These are phyloP conservation scores for Xylaria sp. DNA, from an alignment of 2,329 filamentous ascomycete genomes.

Conservation along the genomic window DNA sequence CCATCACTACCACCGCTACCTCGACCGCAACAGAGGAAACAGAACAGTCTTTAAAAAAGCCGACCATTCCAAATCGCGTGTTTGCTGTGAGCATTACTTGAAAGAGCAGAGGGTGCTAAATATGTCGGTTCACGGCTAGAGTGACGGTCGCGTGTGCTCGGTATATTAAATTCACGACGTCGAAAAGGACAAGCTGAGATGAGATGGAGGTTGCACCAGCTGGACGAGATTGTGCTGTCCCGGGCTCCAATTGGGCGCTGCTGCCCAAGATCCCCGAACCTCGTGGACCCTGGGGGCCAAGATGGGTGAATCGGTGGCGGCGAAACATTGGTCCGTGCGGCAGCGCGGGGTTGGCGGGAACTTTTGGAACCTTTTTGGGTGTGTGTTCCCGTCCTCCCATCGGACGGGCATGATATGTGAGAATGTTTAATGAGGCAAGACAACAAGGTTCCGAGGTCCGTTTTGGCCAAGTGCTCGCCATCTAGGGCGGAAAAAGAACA, in stretches of 20 bases:
- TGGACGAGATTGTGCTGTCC: constrained; percentile 29
- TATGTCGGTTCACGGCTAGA: constrained; percentile 18
- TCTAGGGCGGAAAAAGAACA: neutral
- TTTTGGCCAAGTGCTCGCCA: neutral
- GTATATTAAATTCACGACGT: constrained; percentile 25
- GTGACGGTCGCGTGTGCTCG: constrained; percentile 22
- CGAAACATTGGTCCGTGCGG: constrained; percentile 33
- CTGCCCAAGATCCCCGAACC: constrained; percentile 35
- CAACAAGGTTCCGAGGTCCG: neutral
- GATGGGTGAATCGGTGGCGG: constrained; percentile 26
- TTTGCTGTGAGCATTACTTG: constrained; percentile 9
- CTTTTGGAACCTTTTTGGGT: neutral
- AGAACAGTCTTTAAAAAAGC: constrained; percentile 19
- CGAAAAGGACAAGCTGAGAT: constrained; percentile 34
- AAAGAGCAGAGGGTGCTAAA: constrained; percentile 4
- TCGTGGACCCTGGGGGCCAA: constrained; percentile 25
- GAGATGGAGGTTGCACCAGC: constrained; percentile 38
- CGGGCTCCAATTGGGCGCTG: constrained; percentile 39
- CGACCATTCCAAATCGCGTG: constrained; percentile 33
- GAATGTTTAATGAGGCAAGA: constrained; percentile 3
- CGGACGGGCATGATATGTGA: neutral
- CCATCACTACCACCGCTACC: constrained; percentile 34
- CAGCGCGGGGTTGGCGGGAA: neutral
- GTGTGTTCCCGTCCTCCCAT: neutral
- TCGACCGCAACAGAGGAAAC: constrained; percentile 32